Base-by-base conservation (phyloP, 306 rosid genomes). In the Cucurbita ficifolia region DNA sequence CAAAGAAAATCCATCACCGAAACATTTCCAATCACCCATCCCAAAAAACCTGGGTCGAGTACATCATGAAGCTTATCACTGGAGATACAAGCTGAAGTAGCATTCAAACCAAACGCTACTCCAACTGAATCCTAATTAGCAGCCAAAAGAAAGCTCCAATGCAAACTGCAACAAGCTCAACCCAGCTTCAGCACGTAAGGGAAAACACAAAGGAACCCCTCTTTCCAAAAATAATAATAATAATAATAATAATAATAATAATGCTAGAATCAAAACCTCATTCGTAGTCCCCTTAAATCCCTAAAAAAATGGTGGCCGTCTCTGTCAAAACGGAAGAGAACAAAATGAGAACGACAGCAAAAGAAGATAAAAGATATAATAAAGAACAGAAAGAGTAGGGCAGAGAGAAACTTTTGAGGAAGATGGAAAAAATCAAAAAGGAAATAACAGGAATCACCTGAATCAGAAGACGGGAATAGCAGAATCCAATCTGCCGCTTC, bases 381-480 rank as follows among this genome's bases (percentile, higher is more conserved):
- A 17, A 6, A 58, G 75, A 70, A 84, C 75, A 54, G 7, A 79
- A 70, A 75, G 82, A 75, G 78, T 7, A 63, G 42, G 56, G 3
- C 12, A 62, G 18, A 39, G 49, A 4, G 8, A 39, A 62, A 40
- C 49, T 10, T 49, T 19, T 42, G 72, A 21, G 6, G 54, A 46
- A 43, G 38, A 67, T 21, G 36, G 54, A 45, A 22, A 68, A 68
- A 24, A 7, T 14, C 52, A 40, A 19, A 64, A 68, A 14, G 40
- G 21, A 24, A 46, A 78, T 73, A 79, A 88, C 64, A 68, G 29
- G 61, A 84, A 84, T 86, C 87, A 87, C 91, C 95, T 86, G 95
- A 89, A 88, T 79, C 80, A 87, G 88, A 80, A 76, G 81, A 46
- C 22, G 13, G 40, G 21, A 19, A 68, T 22, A 45, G 73, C 53